Percentiles rank a stretch among this genome's conserved stretches.
Evolutionary conservation across 352 stramenopile species (phyloP).

Genomic region (Globisporangium splendens): DNA sequence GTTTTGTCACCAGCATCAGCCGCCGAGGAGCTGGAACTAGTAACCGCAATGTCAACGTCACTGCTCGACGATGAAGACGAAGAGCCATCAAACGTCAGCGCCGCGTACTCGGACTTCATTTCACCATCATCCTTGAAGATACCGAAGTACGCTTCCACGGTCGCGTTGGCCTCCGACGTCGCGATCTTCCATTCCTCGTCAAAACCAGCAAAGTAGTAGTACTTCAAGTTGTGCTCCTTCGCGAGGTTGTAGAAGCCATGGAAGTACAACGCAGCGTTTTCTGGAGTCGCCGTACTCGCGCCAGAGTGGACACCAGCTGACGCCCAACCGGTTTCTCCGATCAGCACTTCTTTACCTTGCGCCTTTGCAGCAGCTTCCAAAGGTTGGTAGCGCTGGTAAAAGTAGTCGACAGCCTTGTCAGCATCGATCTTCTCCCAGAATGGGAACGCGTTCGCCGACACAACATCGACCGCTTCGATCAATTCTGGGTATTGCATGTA

Average conservation of each 20-base stretch:
- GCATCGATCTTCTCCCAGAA: slow-evolving; percentile 60
- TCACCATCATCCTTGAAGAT: slow-evolving; percentile 44
- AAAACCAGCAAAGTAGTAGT: slow-evolving; percentile 75
- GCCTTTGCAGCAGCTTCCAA: slow-evolving; percentile 18
- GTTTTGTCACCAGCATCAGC: background rate
- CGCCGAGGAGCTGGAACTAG: background rate
- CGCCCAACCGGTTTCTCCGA: slow-evolving; percentile 71
- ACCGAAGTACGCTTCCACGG: slow-evolving; percentile 71
- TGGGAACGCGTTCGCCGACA: slow-evolving; percentile 64
- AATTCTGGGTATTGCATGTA: slow-evolving; percentile 49
- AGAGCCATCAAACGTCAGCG: slow-evolving; percentile 16
- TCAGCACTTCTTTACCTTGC: slow-evolving; percentile 45
- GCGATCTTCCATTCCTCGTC: slow-evolving; percentile 62
- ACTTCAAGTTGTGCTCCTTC: slow-evolving; percentile 30
- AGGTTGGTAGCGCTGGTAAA: slow-evolving; percentile 34
- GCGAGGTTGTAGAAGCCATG: slow-evolving; percentile 51
- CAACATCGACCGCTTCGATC: slow-evolving; percentile 41
- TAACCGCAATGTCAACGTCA: background rate
- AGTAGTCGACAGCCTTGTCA: slow-evolving; percentile 30
- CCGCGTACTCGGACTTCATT: slow-evolving; percentile 44
- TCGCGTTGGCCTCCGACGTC: slow-evolving; percentile 41
- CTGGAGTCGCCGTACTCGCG: slow-evolving; percentile 32
- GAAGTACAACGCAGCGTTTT: slow-evolving; percentile 54
- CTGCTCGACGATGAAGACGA: background rate
- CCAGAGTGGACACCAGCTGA: slow-evolving; percentile 31